Evolutionary conservation across 306 rosid species (phyloP).

Genomic region (Mucuna pruriens): DNA sequence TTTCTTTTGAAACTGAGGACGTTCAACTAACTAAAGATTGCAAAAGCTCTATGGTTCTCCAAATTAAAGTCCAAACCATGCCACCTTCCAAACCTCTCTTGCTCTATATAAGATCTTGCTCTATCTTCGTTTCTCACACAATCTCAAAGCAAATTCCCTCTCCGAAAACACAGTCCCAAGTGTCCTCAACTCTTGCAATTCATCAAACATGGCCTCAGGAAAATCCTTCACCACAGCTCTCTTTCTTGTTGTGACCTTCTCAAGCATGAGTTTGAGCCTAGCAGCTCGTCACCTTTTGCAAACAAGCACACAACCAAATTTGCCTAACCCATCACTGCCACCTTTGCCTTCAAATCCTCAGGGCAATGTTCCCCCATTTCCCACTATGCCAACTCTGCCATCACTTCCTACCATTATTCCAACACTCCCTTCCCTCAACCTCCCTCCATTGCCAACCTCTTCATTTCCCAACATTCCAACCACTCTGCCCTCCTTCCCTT

Average conservation of each 20-base stretch:
- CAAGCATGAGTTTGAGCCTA: slow-evolving; percentile 30
- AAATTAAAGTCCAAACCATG: too few relatives aligned
- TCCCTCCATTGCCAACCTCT: slow-evolving; percentile 13
- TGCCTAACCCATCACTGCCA: slow-evolving; percentile 23
- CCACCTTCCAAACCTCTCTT: background rate
- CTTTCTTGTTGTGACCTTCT: slow-evolving; percentile 28
- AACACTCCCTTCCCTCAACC: background rate
- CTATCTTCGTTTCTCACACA: background rate
- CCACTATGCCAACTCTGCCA: slow-evolving; percentile 13
- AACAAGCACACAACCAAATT: slow-evolving; percentile 38
- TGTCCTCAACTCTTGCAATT: background rate
- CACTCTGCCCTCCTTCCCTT: slow-evolving; percentile 37
- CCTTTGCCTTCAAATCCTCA: slow-evolving; percentile 28
- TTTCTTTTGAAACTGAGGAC: background rate
- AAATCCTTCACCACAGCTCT: slow-evolving; percentile 27
- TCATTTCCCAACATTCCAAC: slow-evolving; percentile 22
- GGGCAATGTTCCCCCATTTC: background rate
- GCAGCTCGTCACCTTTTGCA: slow-evolving; percentile 44
- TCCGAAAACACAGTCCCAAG: background rate
- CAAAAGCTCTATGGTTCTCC: background rate
- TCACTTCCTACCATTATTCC: slow-evolving; percentile 37
- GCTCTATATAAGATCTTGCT: slow-evolving; percentile 26
- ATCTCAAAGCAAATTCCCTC: slow-evolving; percentile 11
- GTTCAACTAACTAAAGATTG: slow-evolving; percentile 26
- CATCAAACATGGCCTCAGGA: slow-evolving; percentile 32